A percentile compares a stretch with the other conserved stretches of the same genome.
Conservation (phyloP, 1,139 yeast genomes). For the Candida neerlandica region DNA sequence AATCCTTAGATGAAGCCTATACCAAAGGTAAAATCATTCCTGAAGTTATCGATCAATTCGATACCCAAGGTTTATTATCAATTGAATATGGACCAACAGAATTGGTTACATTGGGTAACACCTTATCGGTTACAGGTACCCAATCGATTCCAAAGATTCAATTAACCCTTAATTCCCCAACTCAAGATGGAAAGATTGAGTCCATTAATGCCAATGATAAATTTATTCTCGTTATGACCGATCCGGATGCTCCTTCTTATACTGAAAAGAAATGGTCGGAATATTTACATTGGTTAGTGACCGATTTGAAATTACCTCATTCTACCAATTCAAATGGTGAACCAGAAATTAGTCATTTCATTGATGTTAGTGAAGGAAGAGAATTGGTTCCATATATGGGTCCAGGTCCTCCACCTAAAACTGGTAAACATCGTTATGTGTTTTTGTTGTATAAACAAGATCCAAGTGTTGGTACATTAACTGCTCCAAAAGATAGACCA, state of each 20-base stretch:
- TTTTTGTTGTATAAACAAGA: slow-evolving; percentile 72
- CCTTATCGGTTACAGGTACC: slow-evolving; percentile 63
- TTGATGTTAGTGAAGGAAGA: slow-evolving; percentile 42
- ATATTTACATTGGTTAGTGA: slow-evolving; percentile 73
- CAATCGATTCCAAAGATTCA: slow-evolving; percentile 67
- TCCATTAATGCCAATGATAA: slow-evolving; percentile 47
- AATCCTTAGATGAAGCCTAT: slow-evolving; percentile 63
- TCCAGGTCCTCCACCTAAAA: slow-evolving; percentile 82
- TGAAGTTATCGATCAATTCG: slow-evolving; percentile 56
- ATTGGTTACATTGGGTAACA: slow-evolving; percentile 81
- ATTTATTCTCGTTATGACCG: slow-evolving; percentile 79
- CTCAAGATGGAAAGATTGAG: slow-evolving; percentile 39
- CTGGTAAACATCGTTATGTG: slow-evolving; percentile 83
- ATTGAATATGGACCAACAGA: slow-evolving; percentile 52
- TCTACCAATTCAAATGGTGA: slow-evolving; percentile 27
- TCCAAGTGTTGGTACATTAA: slow-evolving; percentile 31
- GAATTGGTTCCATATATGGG: slow-evolving; percentile 57
- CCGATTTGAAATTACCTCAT: slow-evolving; percentile 57
- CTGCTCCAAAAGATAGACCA: slow-evolving; percentile 62
- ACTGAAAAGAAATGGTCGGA: slow-evolving; percentile 88
- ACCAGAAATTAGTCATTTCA: slow-evolving; percentile 35
- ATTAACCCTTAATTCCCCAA: slow-evolving; percentile 59
- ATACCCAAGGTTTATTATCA: slow-evolving; percentile 48
- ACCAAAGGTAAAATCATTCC: slow-evolving; percentile 64
- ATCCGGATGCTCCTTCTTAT: slow-evolving; percentile 91